These are phyloP conservation scores for Silene vulgaris DNA, from an alignment of 179 eudicot species.

Conservation along the genomic window DNA sequence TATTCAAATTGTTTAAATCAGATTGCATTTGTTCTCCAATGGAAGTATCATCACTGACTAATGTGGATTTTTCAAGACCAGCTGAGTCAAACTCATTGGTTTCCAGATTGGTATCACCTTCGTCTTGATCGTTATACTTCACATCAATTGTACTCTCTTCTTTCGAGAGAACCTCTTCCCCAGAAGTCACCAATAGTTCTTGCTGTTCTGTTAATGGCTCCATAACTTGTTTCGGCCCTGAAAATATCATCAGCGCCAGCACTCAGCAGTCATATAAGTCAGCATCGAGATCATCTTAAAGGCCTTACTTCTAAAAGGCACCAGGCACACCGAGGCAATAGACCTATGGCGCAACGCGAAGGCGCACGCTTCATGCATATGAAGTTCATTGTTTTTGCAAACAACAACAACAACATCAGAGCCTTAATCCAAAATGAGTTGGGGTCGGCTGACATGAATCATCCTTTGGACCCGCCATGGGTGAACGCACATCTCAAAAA, in stretches of 20 bases:
- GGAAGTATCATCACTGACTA: slow-evolving; percentile 31
- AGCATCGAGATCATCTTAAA: slow-evolving; percentile 10
- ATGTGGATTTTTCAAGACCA: slow-evolving; percentile 24
- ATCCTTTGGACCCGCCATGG: no score
- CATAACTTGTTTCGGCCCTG: slow-evolving; percentile 58
- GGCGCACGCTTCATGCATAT: not conserved
- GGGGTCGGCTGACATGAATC: no score
- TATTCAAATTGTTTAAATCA: slow-evolving; percentile 35
- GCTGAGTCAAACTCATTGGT: slow-evolving; percentile 22
- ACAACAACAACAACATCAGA: no score
- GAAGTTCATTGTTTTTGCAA: not conserved
- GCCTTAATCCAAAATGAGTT: no score
- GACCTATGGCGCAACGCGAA: not conserved
- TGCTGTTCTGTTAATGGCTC: slow-evolving; percentile 55
- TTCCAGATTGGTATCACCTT: slow-evolving; percentile 29
- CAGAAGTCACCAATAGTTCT: slow-evolving; percentile 46
- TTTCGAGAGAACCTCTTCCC: slow-evolving; percentile 28
- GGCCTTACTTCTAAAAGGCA: not conserved
- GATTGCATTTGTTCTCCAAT: slow-evolving; percentile 31
- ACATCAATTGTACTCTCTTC: slow-evolving; percentile 24
- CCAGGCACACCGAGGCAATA: not conserved
- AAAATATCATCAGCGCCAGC: slow-evolving; percentile 17
- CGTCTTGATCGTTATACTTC: slow-evolving; percentile 32
- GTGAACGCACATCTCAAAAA: no score
- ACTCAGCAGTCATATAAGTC: not conserved